A percentile compares a stretch with the other conserved stretches of the same genome.
phyloP scores from a whole-genome alignment of 1,139 yeast genomes.

The Kodamaea sp. region DNA sequence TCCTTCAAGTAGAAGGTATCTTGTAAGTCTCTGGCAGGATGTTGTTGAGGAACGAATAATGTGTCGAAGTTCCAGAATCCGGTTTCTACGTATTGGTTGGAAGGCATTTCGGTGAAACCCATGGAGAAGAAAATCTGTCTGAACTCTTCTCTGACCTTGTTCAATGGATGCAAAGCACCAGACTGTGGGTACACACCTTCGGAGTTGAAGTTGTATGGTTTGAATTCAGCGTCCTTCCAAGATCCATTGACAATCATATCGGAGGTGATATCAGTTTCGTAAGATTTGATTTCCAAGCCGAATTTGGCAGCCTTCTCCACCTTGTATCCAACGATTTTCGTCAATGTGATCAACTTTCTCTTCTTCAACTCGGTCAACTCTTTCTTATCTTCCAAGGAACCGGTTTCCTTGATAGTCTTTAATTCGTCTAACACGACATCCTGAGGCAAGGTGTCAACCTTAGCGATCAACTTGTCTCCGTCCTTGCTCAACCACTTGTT shows the following conservation, averaged over 20 bases:
- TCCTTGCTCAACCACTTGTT: conserved; percentile 94
- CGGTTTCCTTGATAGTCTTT: conserved; percentile 56
- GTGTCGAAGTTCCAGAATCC: conserved; percentile 99
- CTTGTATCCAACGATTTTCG: conserved; percentile 74
- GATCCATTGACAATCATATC: conserved; percentile 83
- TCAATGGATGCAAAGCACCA: conserved; percentile 96
- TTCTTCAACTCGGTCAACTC: conserved; percentile 85
- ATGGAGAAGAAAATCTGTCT: conserved; percentile 95
- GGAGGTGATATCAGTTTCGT: conserved; percentile 91
- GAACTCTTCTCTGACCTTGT: conserved; percentile 95
- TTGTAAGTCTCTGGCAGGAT: conserved; percentile 98
- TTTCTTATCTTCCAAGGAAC: conserved; percentile 61
- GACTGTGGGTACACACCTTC: conserved; percentile 85
- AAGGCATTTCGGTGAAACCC: conserved; percentile 99
- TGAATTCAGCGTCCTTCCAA: conserved; percentile 85
- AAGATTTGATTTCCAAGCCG: conserved; percentile 72
- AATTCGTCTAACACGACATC: conserved; percentile 73
- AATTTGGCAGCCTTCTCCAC: conserved; percentile 83
- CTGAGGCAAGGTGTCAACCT: conserved; percentile 50
- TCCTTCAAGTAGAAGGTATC: conserved; percentile 97
- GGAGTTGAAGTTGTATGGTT: conserved; percentile 93
- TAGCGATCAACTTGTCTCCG: conserved; percentile 74
- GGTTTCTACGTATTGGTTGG: conserved; percentile 94
- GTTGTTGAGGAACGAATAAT: conserved; percentile 96
- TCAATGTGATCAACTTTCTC: conserved; percentile 78